These are phyloP conservation scores for Aureobasidium sp. DNA, from an alignment of 2,329 filamentous ascomycete genomes.

Conservation along the genomic window DNA sequence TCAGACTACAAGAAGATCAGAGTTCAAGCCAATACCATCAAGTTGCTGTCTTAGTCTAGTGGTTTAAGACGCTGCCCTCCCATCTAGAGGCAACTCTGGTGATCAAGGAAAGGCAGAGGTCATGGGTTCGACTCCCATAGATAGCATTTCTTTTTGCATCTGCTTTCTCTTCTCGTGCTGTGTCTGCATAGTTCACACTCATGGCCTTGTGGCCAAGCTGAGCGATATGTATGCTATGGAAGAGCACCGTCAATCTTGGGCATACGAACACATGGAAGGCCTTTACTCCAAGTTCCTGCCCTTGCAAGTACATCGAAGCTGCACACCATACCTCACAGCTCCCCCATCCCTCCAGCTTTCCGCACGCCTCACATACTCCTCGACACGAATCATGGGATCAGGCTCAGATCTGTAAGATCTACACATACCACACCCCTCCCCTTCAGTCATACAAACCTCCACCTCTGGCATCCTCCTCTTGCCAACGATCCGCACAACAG, in stretches of 20 bases:
- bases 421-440: neutral
- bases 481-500: neutral
- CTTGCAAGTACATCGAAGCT: neutral
- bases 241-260: too few relatives aligned
- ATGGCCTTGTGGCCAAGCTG: too few relatives aligned
- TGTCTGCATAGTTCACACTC: too few relatives aligned
- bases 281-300: neutral
- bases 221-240: too few relatives aligned
- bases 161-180: too few relatives aligned
- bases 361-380: neutral
- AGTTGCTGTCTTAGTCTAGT: constrained; percentile 3
- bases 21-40: neutral
- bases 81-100: neutral
- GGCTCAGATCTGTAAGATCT: neutral
- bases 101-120: neutral
- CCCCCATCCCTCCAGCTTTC: neutral
- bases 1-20: neutral
- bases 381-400: neutral
- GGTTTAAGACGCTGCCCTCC: constrained; percentile 13
- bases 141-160: neutral
- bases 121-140: constrained; percentile 1
- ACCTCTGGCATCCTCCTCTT: neutral
- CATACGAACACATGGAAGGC: too few relatives aligned
- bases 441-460: neutral
- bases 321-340: neutral